Evolutionary conservation across 257 asterid genomes (phyloP), one percentile per base, ranked within the genome.

Genomic region (Scutellaria galericulata): DNA sequence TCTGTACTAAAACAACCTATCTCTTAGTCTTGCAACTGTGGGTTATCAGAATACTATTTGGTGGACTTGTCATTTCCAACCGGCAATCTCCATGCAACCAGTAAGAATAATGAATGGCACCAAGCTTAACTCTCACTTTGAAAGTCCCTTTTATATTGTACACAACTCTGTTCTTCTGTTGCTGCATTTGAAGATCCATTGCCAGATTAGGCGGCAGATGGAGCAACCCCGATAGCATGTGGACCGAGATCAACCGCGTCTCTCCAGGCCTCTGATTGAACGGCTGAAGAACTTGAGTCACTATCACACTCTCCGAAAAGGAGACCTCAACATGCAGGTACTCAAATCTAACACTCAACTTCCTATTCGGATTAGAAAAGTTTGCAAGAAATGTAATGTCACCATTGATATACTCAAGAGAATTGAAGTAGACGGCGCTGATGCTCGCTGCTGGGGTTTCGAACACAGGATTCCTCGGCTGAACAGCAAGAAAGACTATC

Each of bases 1-100:
- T 50, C 53, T 44, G 20, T 70, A 54, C 48, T 20, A 64, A 20
- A 44, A 56, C 40, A 51, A 66, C 14, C 45, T 61, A 14, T 68
- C 85, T 85, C 82, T 85, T 90, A n/a, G 93, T 87, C 66, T 68
- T 88, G 88, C 98, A 94, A 68, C 62, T 84, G 55, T 81, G 90
- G 0, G 89, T 68, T 27, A 89, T 64, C 75, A 91, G 81, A 14
- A 79, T 68, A 5, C 98, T 89, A 13, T 74, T 82, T 0, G 97
- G 98, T 6, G 98, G 98, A 78, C 90, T 80, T 40, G 96, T 88
- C 84, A 94, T 87, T 79, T 89, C 97, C 79, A 94, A 46, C 39
- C 75, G 86, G 78, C 98, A 94, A 6, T 78, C 82, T 50, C 88
- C 81, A 48, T 84, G 89, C 79, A 91, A 61, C 96, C 92, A 85